Base-by-base conservation (phyloP, 108 stramenopile species). In the Nitzschia palea region DNA sequence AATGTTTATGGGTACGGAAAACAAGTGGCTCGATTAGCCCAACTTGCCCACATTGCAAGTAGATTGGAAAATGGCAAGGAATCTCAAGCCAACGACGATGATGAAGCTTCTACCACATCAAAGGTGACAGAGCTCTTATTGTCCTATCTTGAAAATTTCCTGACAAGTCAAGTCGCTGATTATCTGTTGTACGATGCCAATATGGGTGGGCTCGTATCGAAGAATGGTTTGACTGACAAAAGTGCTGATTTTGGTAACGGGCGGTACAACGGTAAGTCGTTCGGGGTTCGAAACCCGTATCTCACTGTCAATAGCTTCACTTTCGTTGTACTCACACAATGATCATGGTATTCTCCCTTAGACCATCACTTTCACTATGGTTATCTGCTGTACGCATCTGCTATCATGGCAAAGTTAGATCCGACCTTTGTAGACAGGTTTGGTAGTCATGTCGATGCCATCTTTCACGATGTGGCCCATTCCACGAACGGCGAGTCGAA, bases 1-100 rank as follows among this genome's bases (percentile, higher is more conserved):
- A 87, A 90, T 70, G 75, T 90, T 2, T 94, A 94, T 57, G 88
- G 88, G 5, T 91, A 83, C 65, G 93, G 93, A 8, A 94, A 94
- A 64, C 84, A 89, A 55, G 70, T 81, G 18, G 89, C 93, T 26
- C 56, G 93, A 20, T 55, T 91, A 23, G 88, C 89, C n/a, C 93
- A 94, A 56, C 76, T 94, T 1, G 80, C 81, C 23, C 88, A 88
- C 42, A 86, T 91, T 54, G 86, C 79, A 53, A 64, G 72, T 50
- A 34, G 55, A 14, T 37, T 82, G 23, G 64, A 74, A 18, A 55
- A 9, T 33, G 50, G 53, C n/a, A 4, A 48, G 4, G 22, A 5
- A 5, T 32, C 26, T 14, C 22, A 48, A 20, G 55, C n/a, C 9
- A 37, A 20, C 28, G 59, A 32, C 32, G 61, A 56, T 20, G 55